Percentiles rank a stretch among this genome's conserved stretches.
These are phyloP conservation scores for Dioscorea dumetorum DNA, from an alignment of 106 monocot species.

Conservation along the genomic window DNA sequence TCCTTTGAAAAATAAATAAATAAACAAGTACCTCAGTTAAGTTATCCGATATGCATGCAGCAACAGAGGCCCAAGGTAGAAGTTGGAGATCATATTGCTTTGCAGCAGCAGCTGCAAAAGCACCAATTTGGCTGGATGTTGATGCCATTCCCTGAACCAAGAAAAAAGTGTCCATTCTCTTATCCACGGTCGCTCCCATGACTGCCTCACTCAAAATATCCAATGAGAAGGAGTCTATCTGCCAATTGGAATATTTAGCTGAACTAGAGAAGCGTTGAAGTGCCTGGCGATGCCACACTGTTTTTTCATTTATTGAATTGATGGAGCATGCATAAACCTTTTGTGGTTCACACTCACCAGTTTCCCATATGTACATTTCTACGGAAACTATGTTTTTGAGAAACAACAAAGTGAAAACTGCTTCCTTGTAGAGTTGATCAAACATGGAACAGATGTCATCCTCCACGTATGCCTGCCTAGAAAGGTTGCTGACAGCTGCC, in stretches of 20 bases:
- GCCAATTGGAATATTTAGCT: constrained; percentile 20
- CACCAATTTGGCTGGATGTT: constrained; percentile 56
- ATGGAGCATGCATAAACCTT: constrained; percentile 76
- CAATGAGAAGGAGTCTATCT: constrained; percentile 57
- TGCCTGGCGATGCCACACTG: constrained; percentile 59
- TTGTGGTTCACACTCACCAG: constrained; percentile 39
- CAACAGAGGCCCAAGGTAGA: constrained; percentile 92
- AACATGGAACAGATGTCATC: constrained; percentile 77
- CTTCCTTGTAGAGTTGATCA: constrained; percentile 72
- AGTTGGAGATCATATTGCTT: constrained; percentile 87
- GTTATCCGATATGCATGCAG: constrained; percentile 66
- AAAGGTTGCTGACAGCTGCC: constrained; percentile 73
- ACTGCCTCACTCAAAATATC: constrained; percentile 60
- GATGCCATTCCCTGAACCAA: constrained; percentile 79
- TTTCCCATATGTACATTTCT: constrained; percentile 87
- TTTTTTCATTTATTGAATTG: constrained; percentile 45
- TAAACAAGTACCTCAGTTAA: constrained; percentile 45
- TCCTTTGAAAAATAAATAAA: not conserved
- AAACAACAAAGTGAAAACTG: constrained; percentile 73
- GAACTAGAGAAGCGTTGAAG: constrained; percentile 47
- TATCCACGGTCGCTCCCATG: constrained; percentile 35
- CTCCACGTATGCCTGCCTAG: constrained; percentile 73
- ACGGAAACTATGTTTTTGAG: constrained; percentile 71
- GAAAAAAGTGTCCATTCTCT: constrained; percentile 53
- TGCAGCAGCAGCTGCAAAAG: constrained; percentile 62